A percentile compares a stretch with the other conserved stretches of the same genome.
Conservation (phyloP, 495 filamentous ascomycete genomes). For the Mytilinidion resinicola region DNA sequence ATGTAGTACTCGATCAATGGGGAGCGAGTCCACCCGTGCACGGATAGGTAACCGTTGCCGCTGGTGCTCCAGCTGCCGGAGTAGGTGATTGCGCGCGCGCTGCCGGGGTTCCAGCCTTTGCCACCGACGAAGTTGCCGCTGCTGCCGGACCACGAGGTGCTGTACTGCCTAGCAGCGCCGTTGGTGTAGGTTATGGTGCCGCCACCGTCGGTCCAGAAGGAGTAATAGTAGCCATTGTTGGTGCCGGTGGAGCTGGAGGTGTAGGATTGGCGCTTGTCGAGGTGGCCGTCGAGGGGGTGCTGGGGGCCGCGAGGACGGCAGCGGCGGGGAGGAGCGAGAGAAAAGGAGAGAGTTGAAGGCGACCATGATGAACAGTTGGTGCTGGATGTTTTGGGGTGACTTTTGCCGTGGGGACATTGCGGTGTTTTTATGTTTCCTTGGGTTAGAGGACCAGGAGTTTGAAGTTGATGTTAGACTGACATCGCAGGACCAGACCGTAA, state of each 20-base stretch:
- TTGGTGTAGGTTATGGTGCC: slow-evolving; percentile 53
- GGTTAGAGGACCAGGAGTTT: too few relatives aligned
- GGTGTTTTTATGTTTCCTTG: too few relatives aligned
- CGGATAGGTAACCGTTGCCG: slow-evolving; percentile 54
- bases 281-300: too few relatives aligned
- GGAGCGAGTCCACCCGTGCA: slow-evolving; percentile 59
- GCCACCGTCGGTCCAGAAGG: slow-evolving; percentile 56
- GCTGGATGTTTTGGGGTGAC: too few relatives aligned
- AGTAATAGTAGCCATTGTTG: slow-evolving; percentile 56
- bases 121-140: slow-evolving; percentile 57
- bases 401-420: too few relatives aligned
- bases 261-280: too few relatives aligned
- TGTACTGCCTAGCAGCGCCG: slow-evolving; percentile 50
- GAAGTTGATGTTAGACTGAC: too few relatives aligned
- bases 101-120: slow-evolving; percentile 36
- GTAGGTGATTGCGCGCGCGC: slow-evolving; percentile 42
- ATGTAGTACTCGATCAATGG: slow-evolving; percentile 63
- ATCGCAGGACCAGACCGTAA: too few relatives aligned
- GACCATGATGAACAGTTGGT: too few relatives aligned
- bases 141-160: slow-evolving; percentile 44
- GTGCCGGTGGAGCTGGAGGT: slow-evolving; percentile 45
- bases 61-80: slow-evolving; percentile 49
- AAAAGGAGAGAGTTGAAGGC: too few relatives aligned
- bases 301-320: too few relatives aligned
- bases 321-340: too few relatives aligned